These are phyloP conservation scores for Sclerotinia trifoliorum DNA, from an alignment of 2,329 filamentous ascomycete species.

Conservation along the genomic window DNA sequence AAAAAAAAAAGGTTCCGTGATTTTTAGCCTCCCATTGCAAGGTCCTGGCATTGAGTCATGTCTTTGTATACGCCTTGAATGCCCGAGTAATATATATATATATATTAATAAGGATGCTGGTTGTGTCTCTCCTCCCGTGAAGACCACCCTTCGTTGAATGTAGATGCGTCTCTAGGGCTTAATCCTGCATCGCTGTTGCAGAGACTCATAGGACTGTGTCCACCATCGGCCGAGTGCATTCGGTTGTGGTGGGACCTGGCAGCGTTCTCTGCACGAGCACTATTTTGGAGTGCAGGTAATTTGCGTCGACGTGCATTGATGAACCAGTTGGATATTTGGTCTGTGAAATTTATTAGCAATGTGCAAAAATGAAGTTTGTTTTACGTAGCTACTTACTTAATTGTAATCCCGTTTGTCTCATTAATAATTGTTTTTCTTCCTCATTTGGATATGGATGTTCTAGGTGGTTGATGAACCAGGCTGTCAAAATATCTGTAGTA, in stretches of 20 bases:
- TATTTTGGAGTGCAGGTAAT: conserved; percentile 45
- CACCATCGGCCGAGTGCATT: conserved; percentile 13
- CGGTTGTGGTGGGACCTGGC: conserved; percentile 28
- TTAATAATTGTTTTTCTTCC: conserved; percentile 81
- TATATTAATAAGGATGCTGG: not conserved
- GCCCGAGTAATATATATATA: not conserved
- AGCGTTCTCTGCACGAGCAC: conserved; percentile 38
- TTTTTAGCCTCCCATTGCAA: too few relatives aligned
- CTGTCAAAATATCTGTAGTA: conserved; percentile 75
- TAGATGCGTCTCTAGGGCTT: not conserved
- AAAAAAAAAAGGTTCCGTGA: not conserved
- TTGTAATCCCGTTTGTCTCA: conserved; percentile 71
- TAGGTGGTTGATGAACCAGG: conserved; percentile 77
- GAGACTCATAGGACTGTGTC: conserved; percentile 3
- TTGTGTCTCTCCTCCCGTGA: not conserved
- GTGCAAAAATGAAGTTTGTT: not conserved
- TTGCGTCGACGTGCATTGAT: conserved; percentile 72
- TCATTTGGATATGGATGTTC: conserved; percentile 83
- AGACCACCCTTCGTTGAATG: not conserved
- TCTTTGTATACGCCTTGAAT: not conserved
- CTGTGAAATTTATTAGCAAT: conserved; percentile 40
- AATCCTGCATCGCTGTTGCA: not conserved
- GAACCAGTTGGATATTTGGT: conserved; percentile 78
- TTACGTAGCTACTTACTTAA: conserved; percentile 59
- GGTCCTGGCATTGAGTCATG: not conserved